Base-by-base conservation (phyloP, 2,329 filamentous ascomycete species). In the Didymella keratinophila region DNA sequence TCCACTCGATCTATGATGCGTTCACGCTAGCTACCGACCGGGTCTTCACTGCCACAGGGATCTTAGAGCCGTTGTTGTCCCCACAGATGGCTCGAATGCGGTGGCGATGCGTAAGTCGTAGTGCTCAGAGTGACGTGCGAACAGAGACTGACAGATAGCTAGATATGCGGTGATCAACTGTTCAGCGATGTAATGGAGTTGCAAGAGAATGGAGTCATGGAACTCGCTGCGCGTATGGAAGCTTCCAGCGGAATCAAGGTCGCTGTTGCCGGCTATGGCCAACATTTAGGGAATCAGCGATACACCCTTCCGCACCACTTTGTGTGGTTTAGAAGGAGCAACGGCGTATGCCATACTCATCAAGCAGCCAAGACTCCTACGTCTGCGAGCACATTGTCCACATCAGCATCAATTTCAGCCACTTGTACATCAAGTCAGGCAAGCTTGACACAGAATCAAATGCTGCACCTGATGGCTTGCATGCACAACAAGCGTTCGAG, bases 81-180 rank as follows among this genome's bases (percentile, higher is more conserved):
- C 16, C 32, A 7, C 5, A n/a, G 5, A 4, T n/a, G 16, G 14
- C n/a, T 36, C 16, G 32, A n/a, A 3, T 36, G 16, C 32, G 32
- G 32, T 36, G 32, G 32, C 32, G 32, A n/a, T 36, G 32, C 6
- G 32, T 36, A 36, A n/a, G 32, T 36, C 2, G 2, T 36, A 2
- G 2, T 7, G 1, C 14, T 36, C 16, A 7, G 2, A n/a, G 2
- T 6, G 10, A n/a, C 16, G 2, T n/a, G 2, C 6, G 6, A n/a
- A 36, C 32, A 3, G 8, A n/a, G 32, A 14, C 32, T 36, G 16
- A 36, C 32, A n/a, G 3, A n/a, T 1, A 12, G 1, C 3, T n/a
- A n/a, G 32, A 36, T 1, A n/a, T 36, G 32, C n/a, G 16, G 16
- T 16, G 14, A 36, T n/a, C 3, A 8, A n/a, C 14, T 36, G 14